These are phyloP conservation scores for Scleromitrula shiraiana DNA, from an alignment of 2,329 filamentous ascomycete genomes.

Conservation along the genomic window DNA sequence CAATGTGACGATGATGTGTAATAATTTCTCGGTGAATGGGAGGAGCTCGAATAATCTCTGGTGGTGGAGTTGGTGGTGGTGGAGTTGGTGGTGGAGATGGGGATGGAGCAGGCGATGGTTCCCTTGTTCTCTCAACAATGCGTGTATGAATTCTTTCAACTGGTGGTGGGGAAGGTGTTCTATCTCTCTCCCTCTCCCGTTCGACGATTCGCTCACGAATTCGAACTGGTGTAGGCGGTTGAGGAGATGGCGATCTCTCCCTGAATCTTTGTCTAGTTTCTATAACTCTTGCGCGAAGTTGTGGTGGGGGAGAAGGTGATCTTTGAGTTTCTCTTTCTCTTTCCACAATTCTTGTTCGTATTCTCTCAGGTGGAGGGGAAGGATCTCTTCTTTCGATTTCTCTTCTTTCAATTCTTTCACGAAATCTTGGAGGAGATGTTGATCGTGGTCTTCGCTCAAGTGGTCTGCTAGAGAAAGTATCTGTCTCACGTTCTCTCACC, in stretches of 20 bases:
- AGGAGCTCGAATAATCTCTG: constrained; percentile 58
- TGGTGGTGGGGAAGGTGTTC: constrained; percentile 23
- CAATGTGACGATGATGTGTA: constrained; percentile 71
- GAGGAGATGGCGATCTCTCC: constrained; percentile 24
- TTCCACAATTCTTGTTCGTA: constrained; percentile 19
- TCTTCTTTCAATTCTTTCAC: constrained; percentile 21
- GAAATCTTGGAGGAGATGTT: constrained; percentile 22
- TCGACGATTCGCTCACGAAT: constrained; percentile 26
- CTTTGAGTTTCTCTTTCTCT: constrained; percentile 23
- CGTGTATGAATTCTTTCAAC: constrained; percentile 24
- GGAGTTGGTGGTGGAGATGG: constrained; percentile 20
- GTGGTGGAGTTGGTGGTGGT: constrained; percentile 27
- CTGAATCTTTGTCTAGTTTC: constrained; percentile 26
- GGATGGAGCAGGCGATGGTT: constrained; percentile 20
- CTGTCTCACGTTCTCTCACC: constrained; percentile 25
- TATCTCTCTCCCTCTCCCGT: constrained; percentile 21
- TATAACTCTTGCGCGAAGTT: constrained; percentile 25
- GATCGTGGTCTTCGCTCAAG: constrained; percentile 26
- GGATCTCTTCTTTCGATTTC: constrained; percentile 18
- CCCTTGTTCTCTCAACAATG: constrained; percentile 17
- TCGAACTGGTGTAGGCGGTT: constrained; percentile 21
- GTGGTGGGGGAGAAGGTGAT: constrained; percentile 22
- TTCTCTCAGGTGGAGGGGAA: constrained; percentile 11
- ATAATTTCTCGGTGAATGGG: constrained; percentile 84
- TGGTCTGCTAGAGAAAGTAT: constrained; percentile 19